These are phyloP conservation scores for Gautieria morchelliformis DNA, from an alignment of 768 basidiomycete genomes.

Conservation along the genomic window DNA sequence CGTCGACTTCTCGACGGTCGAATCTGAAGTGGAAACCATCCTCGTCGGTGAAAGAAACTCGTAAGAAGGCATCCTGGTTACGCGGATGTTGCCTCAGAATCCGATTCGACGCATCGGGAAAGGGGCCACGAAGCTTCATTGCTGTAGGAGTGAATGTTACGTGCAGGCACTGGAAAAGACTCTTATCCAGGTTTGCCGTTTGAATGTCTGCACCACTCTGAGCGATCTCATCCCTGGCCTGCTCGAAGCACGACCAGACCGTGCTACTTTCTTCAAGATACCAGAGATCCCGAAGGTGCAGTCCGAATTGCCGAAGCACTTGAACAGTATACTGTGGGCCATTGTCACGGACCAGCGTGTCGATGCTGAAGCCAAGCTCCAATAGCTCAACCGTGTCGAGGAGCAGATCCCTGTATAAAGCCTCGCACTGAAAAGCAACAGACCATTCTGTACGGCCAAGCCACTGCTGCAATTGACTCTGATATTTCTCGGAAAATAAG, in stretches of 20 bases:
- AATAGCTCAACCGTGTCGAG: constrained; percentile 47
- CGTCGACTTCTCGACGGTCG: constrained; percentile 43
- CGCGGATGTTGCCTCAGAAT: constrained; percentile 44
- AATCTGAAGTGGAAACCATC: constrained; percentile 41
- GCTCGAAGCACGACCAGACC: neutral
- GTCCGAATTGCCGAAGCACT: constrained; percentile 33
- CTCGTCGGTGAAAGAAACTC: constrained; percentile 58
- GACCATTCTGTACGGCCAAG: constrained; percentile 27
- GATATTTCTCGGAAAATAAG: neutral
- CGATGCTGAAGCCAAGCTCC: constrained; percentile 28
- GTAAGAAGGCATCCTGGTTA: constrained; percentile 46
- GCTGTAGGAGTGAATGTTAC: constrained; percentile 47
- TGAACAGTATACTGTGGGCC: constrained; percentile 28
- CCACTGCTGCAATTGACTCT: constrained; percentile 12
- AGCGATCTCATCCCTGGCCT: neutral
- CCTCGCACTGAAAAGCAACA: constrained; percentile 54
- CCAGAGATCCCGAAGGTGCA: constrained; percentile 11
- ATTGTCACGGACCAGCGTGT: constrained; percentile 18
- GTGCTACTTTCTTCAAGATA: neutral
- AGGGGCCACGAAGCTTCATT: constrained; percentile 43
- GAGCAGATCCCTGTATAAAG: constrained; percentile 24
- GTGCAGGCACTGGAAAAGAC: constrained; percentile 35
- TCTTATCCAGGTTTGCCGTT: constrained; percentile 15
- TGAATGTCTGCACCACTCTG: neutral
- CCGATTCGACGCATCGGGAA: constrained; percentile 50